Evolutionary conservation across 1,139 yeast species (phyloP).

Genomic region (Sugiyamaella novakii): DNA sequence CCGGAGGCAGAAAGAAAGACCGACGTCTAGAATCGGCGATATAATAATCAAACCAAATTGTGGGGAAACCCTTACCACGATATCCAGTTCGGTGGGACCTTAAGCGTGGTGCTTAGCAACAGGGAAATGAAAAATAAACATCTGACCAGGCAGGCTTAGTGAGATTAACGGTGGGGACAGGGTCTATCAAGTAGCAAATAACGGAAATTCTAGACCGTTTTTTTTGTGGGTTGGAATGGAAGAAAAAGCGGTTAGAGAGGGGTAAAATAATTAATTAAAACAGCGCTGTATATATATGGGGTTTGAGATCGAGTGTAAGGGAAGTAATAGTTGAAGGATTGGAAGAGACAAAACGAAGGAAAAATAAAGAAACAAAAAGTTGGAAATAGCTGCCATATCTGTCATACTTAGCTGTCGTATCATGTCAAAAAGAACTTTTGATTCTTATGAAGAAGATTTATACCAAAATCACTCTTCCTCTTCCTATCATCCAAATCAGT

Average conservation of each 20-base stretch:
- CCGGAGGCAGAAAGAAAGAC: no score
- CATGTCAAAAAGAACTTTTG: slow-evolving; percentile 10
- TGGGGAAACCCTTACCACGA: slow-evolving; percentile 12
- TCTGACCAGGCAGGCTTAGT: not conserved
- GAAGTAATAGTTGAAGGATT: no score
- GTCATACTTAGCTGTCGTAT: no score
- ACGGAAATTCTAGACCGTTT: not conserved
- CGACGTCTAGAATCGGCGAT: no score
- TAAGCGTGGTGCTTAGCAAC: no score
- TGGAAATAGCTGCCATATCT: not conserved
- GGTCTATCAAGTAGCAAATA: not conserved
- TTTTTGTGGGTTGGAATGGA: not conserved
- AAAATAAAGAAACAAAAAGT: no score
- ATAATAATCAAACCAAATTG: no score
- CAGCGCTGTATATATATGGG: not conserved
- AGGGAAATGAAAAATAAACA: slow-evolving; percentile 7
- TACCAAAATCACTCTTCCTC: slow-evolving; percentile 5
- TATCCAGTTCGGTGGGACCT: not conserved
- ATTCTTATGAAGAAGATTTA: slow-evolving; percentile 6
- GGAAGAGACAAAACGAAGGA: no score
- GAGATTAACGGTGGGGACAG: no score
- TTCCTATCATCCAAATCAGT: not conserved
- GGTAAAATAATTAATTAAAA: not conserved
- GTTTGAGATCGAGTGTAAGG: not conserved
- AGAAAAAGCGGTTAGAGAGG: not conserved